A percentile compares a stretch with the other conserved stretches of the same genome.
phyloP scores from a whole-genome alignment of 1,139 yeast species.

The Taphrina wiesneri region DNA sequence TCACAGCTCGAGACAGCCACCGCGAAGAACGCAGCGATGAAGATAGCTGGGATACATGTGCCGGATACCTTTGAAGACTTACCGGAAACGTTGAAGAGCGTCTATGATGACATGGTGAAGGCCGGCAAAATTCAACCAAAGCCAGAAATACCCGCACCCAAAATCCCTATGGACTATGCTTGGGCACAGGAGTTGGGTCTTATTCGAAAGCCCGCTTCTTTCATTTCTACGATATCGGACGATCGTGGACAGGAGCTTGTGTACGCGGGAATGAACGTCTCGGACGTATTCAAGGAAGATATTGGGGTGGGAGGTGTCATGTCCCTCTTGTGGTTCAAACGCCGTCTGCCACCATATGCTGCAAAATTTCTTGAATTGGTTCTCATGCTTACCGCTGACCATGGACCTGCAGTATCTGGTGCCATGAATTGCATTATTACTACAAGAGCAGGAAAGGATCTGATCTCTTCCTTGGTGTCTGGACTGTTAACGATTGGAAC shows the following conservation, averaged over 20 bases:
- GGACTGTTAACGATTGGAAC: slow-evolving; percentile 53
- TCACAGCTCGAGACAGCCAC: slow-evolving; percentile 52
- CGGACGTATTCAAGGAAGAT: slow-evolving; percentile 53
- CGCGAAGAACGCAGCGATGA: slow-evolving; percentile 53
- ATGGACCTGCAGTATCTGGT: slow-evolving; percentile 54
- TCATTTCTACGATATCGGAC: slow-evolving; percentile 53
- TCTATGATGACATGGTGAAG: slow-evolving; percentile 48
- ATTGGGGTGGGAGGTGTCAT: slow-evolving; percentile 55
- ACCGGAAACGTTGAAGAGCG: slow-evolving; percentile 48
- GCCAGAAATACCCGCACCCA: slow-evolving; percentile 52
- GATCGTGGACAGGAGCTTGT: slow-evolving; percentile 54
- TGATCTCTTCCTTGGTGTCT: slow-evolving; percentile 52
- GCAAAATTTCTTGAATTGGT: slow-evolving; percentile 54
- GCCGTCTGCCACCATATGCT: slow-evolving; percentile 51
- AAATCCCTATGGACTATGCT: slow-evolving; percentile 53
- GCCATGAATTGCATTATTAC: slow-evolving; percentile 55
- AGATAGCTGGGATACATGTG: slow-evolving; percentile 51
- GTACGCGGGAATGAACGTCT: slow-evolving; percentile 53
- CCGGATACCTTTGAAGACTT: slow-evolving; percentile 54
- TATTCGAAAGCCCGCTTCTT: slow-evolving; percentile 54
- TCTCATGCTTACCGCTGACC: slow-evolving; percentile 54
- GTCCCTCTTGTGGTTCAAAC: slow-evolving; percentile 53
- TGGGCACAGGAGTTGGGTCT: slow-evolving; percentile 55
- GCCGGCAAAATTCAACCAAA: slow-evolving; percentile 48
- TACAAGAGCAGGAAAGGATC: slow-evolving; percentile 54